Base-by-base conservation (phyloP, 1,284 basidiomycete species). In the Leccinum solheimii region DNA sequence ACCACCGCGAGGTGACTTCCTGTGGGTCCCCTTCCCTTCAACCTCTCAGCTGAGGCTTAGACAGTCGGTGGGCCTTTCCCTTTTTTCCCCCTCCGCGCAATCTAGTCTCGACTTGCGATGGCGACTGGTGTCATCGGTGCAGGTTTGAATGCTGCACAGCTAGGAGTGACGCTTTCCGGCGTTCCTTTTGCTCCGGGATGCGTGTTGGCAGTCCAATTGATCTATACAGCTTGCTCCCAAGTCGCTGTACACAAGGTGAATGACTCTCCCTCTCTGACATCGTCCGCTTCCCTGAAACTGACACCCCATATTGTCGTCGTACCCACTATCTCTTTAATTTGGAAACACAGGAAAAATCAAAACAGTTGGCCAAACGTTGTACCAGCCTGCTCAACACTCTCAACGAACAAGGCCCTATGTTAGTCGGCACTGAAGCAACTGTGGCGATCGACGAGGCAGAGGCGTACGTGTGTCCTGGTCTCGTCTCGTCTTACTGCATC, bases 221-320 rank as follows among this genome's bases (percentile, higher is more conserved):
- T 85, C 61, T 70, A 74, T 11, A 59, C 72, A 8, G 66, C 75
- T 19, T 84, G 82, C 62, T 73, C 79, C 8, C 72, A 81, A 59
- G 75, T 84, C 26, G 67, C 73, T 21, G 68, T 78, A 19, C 78
- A 83, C 64, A 83, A 82, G 77, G 83, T 82, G 55, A 63, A 62
- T 56, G 34, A 36, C 51, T 45, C 6, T 23, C 45, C 30, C 27
- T 0, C 30, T 64, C 11, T 26, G 34, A 53, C 9, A 6, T 9
- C 16, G 1, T 26, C 19, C 1, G n/a, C 40, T 49, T 57, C 40
- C 58, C 66, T 62, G 26, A 72, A 54, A 49, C 52, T 7, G 2
- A 30, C 27, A 27, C 2, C 10, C 30, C 32, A 32, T 32, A 26
- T 27, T 27, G 27, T 27, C 27, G 27, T 26, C 38, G 7, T n/a